Conservation (phyloP, 345 rosid genomes). For the Melastoma malabathricum region DNA sequence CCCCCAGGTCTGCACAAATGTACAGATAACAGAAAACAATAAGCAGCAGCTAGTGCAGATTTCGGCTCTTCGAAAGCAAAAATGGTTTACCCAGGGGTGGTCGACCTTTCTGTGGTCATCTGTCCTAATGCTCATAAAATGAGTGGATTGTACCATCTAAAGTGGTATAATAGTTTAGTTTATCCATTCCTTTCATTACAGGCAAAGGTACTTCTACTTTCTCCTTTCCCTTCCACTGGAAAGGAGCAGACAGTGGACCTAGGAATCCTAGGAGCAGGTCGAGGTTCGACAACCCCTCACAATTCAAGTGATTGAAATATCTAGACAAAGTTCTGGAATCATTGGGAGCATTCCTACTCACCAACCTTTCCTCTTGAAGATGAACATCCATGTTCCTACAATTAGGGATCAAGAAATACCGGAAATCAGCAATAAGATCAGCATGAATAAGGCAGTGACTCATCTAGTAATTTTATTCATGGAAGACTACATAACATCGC, state of each 20-base stretch:
- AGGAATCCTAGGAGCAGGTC: slow-evolving; percentile 15
- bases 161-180: too few species aligned
- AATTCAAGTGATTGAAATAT: slow-evolving; percentile 28
- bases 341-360: slow-evolving; percentile 42
- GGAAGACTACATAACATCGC: too few species aligned
- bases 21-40: too few species aligned
- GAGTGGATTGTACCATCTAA: not conserved
- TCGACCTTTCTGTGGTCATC: too few species aligned
- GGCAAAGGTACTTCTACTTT: not conserved
- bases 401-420: slow-evolving; percentile 5
- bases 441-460: too few species aligned
- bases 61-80: too few species aligned
- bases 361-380: slow-evolving; percentile 71
- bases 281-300: slow-evolving; percentile 12
- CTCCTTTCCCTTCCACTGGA: not conserved
- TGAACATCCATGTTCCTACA: slow-evolving; percentile 58
- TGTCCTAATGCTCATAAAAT: not conserved
- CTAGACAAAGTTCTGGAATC: slow-evolving; percentile 43
- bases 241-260: too few species aligned
- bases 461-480: too few species aligned
- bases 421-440: not conserved
- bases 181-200: not conserved
- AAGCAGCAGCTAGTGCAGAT: too few species aligned
- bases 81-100: too few species aligned
- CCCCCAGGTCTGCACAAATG: too few species aligned